Conservation (phyloP, 2,329 filamentous ascomycete genomes). For the Ophiostoma tasmaniense region DNA sequence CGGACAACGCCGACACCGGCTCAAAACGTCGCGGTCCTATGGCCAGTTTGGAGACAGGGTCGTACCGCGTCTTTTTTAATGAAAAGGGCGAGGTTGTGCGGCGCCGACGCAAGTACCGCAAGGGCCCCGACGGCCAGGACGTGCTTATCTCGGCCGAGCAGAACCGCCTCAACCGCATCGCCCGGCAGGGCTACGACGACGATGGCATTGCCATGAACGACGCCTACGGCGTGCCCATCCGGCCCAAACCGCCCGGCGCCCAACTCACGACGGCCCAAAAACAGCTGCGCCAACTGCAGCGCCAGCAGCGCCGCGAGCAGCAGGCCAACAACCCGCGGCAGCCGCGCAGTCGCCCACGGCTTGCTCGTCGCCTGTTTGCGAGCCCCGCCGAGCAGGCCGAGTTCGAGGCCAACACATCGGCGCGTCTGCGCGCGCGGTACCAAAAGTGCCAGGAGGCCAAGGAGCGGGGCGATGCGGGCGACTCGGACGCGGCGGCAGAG, state of each 20-base stretch:
- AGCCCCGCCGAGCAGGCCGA: conserved; percentile 23
- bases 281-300: not conserved
- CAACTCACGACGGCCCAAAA: not conserved
- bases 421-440: conserved; percentile 31
- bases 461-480: conserved; percentile 27
- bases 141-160: conserved; percentile 22
- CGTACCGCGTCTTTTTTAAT: conserved; percentile 21
- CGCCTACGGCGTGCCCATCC: conserved; percentile 1
- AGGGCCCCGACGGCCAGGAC: conserved; percentile 8
- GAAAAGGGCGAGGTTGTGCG: conserved; percentile 20
- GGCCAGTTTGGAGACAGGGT: conserved; percentile 19
- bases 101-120: conserved; percentile 20
- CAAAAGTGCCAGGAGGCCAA: conserved; percentile 36
- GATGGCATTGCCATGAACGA: conserved; percentile 3
- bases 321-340: conserved; percentile 15
- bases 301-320: conserved; percentile 7
- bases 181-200: conserved; percentile 5
- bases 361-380: conserved; percentile 21
- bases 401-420: conserved; percentile 25
- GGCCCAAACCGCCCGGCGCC: conserved; percentile 5
- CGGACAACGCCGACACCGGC: not conserved
- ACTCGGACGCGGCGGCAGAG: conserved; percentile 35
- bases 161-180: conserved; percentile 19
- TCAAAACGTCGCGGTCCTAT: conserved; percentile 20
- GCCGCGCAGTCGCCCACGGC: conserved; percentile 16